Percentiles rank a stretch among this genome's conserved stretches.
Conservation (phyloP, 441 rosid species). For the Raphanus hybrid region DNA sequence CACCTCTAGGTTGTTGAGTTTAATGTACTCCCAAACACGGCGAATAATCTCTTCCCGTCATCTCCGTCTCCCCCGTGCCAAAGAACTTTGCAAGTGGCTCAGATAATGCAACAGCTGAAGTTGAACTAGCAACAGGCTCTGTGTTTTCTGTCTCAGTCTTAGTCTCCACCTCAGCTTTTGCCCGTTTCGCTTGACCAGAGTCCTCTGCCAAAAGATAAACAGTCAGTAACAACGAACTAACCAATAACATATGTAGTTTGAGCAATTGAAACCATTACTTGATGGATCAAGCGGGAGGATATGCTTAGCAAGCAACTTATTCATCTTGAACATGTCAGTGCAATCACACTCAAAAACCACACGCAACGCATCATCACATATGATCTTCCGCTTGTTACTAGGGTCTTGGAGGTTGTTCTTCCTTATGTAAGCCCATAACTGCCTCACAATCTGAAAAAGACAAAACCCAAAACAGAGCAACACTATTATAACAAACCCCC, state of each 20-base stretch:
- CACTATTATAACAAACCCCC: slow-evolving; percentile 7
- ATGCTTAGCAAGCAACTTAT: slow-evolving; percentile 89
- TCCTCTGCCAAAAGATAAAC: not conserved
- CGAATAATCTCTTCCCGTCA: slow-evolving; percentile 56
- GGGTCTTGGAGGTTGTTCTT: slow-evolving; percentile 98
- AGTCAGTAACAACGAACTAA: no score
- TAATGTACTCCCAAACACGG: slow-evolving; percentile 71
- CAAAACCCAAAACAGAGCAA: not conserved
- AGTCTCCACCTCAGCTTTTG: slow-evolving; percentile 55
- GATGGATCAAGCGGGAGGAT: slow-evolving; percentile 82
- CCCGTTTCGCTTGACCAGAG: slow-evolving; percentile 49
- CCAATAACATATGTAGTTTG: not conserved
- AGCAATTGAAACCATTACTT: slow-evolving; percentile 44
- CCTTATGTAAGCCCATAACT: slow-evolving; percentile 38
- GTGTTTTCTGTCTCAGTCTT: slow-evolving; percentile 49
- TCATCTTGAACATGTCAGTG: slow-evolving; percentile 99
- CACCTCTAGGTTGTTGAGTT: slow-evolving; percentile 67
- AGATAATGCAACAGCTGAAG: slow-evolving; percentile 54
- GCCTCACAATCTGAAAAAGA: no score
- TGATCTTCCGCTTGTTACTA: slow-evolving; percentile 95
- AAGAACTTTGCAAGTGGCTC: slow-evolving; percentile 71
- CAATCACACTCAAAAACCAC: slow-evolving; percentile 92
- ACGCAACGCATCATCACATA: slow-evolving; percentile 87
- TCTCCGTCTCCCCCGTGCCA: slow-evolving; percentile 61
- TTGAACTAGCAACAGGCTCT: not conserved